Conservation (phyloP, 441 rosid species). For the Erysimum cheiri region DNA sequence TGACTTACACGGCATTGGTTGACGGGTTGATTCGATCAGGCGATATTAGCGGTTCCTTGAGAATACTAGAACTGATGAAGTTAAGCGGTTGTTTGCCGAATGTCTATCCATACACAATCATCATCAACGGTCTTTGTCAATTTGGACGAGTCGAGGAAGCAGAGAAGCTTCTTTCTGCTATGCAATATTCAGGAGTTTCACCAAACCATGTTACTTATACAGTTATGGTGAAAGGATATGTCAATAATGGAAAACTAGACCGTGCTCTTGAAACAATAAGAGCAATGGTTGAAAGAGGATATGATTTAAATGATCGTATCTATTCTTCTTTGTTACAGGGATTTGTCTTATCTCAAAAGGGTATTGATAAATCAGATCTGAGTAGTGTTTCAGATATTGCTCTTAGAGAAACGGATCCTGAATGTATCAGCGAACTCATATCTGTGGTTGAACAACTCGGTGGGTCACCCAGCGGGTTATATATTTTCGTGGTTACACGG, state of each 20-base stretch:
- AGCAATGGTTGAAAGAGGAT: conserved; percentile 50
- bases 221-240: conserved; percentile 49
- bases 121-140: conserved; percentile 55
- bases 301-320: conserved; percentile 44
- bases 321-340: conserved; percentile 49
- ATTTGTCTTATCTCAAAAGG: conserved; percentile 33
- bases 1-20: conserved; percentile 54
- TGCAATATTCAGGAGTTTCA: conserved; percentile 48
- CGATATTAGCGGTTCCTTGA: conserved; percentile 42
- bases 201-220: conserved; percentile 55
- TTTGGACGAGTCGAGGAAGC: conserved; percentile 54
- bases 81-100: conserved; percentile 52
- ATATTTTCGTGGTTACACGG: conserved; percentile 39
- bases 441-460: conserved; percentile 43
- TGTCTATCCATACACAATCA: conserved; percentile 55
- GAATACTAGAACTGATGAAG: conserved; percentile 50
- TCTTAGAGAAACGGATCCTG: conserved; percentile 43
- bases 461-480: conserved; percentile 44
- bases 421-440: conserved; percentile 41
- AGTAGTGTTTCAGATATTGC: conserved; percentile 24
- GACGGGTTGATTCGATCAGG: conserved; percentile 52
- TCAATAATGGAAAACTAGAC: conserved; percentile 44
- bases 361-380: conserved; percentile 18
- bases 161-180: conserved; percentile 46
- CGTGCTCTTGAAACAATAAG: conserved; percentile 46